Percentiles rank a stretch among this genome's conserved stretches.
These are phyloP conservation scores for Pseudogymnoascus sp. DNA, from an alignment of 2,329 filamentous ascomycete species.

Conservation along the genomic window DNA sequence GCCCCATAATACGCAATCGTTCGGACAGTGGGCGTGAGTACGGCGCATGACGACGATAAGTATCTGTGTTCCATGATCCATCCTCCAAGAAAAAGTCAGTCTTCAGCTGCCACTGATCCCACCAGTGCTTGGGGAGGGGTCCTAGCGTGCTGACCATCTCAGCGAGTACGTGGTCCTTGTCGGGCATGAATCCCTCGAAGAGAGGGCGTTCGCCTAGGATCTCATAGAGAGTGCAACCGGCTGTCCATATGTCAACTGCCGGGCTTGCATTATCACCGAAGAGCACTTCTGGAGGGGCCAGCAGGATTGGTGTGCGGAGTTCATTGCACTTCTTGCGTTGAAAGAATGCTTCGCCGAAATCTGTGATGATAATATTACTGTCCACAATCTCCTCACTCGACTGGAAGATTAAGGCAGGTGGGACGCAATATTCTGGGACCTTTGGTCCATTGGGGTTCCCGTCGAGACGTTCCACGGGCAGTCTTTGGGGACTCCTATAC, in stretches of 20 bases:
- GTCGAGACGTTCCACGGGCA: not conserved
- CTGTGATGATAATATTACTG: not conserved
- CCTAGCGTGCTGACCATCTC: not conserved
- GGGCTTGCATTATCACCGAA: not conserved
- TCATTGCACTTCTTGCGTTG: not conserved
- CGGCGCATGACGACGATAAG: not conserved
- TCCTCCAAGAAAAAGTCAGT: not conserved
- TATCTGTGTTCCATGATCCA: not conserved
- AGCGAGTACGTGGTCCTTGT: constrained; percentile 72
- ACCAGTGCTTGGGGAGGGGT: not conserved
- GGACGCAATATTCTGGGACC: not conserved
- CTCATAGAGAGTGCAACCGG: not conserved
- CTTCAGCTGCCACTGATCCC: not conserved
- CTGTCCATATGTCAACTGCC: not conserved
- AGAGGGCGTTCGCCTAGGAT: not conserved
- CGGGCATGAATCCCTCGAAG: constrained; percentile 22
- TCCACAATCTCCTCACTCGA: not conserved
- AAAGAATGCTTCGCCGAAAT: not conserved
- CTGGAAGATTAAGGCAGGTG: not conserved
- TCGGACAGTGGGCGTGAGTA: not conserved
- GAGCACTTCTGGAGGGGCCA: not conserved
- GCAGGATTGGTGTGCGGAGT: not conserved
- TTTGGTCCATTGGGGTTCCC: not conserved
- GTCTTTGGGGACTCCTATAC: not conserved
- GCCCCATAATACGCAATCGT: not conserved